These are phyloP conservation scores for Ilyonectria sp. DNA, from an alignment of 2,329 filamentous ascomycete species.

Conservation along the genomic window DNA sequence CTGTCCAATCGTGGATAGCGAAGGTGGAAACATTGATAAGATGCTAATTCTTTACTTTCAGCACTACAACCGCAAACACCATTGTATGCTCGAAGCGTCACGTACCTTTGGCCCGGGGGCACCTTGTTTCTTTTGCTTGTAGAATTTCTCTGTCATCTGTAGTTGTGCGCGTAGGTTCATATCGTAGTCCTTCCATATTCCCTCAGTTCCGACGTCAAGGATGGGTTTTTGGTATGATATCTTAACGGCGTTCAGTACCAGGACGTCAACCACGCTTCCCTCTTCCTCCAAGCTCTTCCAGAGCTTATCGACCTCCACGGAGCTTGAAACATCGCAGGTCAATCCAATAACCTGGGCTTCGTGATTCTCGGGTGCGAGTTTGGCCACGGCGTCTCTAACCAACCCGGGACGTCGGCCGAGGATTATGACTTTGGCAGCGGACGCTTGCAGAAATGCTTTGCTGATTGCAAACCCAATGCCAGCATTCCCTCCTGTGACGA, in stretches of 20 bases:
- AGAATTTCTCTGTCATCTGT: constrained; percentile 3
- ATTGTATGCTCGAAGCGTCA: neutral
- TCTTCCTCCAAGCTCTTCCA: neutral
- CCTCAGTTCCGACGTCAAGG: neutral
- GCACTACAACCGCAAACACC: neutral
- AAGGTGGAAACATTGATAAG: constrained; percentile 10
- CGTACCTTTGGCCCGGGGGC: constrained; percentile 2
- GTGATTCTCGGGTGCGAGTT: neutral
- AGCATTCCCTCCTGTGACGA: neutral
- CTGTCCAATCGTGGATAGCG: constrained; percentile 5
- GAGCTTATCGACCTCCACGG: neutral
- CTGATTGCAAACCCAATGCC: neutral
- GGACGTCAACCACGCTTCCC: neutral
- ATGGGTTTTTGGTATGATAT: constrained; percentile 3
- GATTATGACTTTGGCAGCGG: neutral
- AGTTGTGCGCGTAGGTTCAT: constrained; percentile 10
- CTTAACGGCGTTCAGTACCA: constrained; percentile 12
- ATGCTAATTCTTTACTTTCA: neutral
- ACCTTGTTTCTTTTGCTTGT: constrained; percentile 5
- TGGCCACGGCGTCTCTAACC: neutral
- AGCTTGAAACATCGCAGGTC: neutral
- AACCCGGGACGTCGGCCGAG: neutral
- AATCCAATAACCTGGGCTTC: neutral
- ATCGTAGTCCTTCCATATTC: constrained; percentile 9
- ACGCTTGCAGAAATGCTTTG: neutral